phyloP scores from a whole-genome alignment of 768 basidiomycete genomes.

The Termitomyces sp. region DNA sequence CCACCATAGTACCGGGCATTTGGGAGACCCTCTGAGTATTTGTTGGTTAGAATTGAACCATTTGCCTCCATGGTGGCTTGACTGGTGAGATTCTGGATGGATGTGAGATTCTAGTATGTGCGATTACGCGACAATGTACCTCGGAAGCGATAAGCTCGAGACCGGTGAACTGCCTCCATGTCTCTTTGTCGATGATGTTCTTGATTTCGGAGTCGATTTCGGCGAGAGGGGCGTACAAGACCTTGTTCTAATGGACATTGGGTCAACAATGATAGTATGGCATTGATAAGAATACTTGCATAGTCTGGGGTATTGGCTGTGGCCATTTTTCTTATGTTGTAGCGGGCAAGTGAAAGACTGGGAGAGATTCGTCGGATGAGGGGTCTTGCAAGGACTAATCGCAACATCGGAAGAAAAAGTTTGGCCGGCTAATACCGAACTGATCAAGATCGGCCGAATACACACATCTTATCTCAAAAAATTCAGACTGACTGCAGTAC shows the following conservation, averaged over 20 bases:
- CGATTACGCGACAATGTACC: conserved; percentile 38
- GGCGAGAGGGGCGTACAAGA: conserved; percentile 80
- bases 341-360: conserved; percentile 20
- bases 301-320: conserved; percentile 53
- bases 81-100: conserved; percentile 85
- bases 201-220: conserved; percentile 93
- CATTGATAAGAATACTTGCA: conserved; percentile 31
- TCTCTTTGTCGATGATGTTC: conserved; percentile 98
- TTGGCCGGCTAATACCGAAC: conserved; percentile 16
- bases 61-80: conserved; percentile 96
- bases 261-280: neutral
- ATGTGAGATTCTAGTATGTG: conserved; percentile 3
- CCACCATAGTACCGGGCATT: conserved; percentile 95
- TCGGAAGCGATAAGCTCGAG: conserved; percentile 99
- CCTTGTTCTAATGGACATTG: conserved; percentile 66
- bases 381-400: conserved; percentile 28
- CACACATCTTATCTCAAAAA: neutral
- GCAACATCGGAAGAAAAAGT: conserved; percentile 28
- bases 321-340: conserved; percentile 49
- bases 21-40: conserved; percentile 99
- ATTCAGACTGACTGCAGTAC: neutral
- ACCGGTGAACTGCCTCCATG: conserved; percentile 96
- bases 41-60: conserved; percentile 98
- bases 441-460: conserved; percentile 17
- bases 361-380: conserved; percentile 25